Evolutionary conservation across 306 rosid species (phyloP).

Genomic region (Prunus dulcis): DNA sequence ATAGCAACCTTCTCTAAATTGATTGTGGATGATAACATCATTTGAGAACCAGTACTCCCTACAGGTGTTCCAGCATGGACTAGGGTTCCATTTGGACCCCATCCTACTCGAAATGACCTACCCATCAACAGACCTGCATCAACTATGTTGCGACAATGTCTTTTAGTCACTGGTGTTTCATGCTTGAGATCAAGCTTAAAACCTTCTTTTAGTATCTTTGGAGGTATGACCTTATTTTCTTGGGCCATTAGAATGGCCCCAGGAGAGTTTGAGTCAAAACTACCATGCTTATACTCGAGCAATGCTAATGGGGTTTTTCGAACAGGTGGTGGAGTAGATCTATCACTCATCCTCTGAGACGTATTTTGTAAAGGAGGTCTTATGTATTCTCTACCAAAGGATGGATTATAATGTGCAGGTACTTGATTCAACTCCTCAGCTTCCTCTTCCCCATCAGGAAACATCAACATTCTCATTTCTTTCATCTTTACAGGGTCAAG

Average conservation of each 20-base stretch:
- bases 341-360: slow-evolving; percentile 41
- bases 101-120: slow-evolving; percentile 90
- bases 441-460: slow-evolving; percentile 52
- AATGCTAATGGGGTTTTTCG: slow-evolving; percentile 87
- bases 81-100: slow-evolving; percentile 97
- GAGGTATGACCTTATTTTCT: slow-evolving; percentile 60
- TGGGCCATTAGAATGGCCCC: slow-evolving; percentile 84
- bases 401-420: slow-evolving; percentile 33
- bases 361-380: slow-evolving; percentile 50
- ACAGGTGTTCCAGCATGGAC: slow-evolving; percentile 75
- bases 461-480: slow-evolving; percentile 92
- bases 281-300: slow-evolving; percentile 78
- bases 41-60: slow-evolving; percentile 48
- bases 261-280: slow-evolving; percentile 61
- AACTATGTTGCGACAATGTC: slow-evolving; percentile 64
- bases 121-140: slow-evolving; percentile 99
- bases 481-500: slow-evolving; percentile 90
- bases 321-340: slow-evolving; percentile 50
- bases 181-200: slow-evolving; percentile 67
- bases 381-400: slow-evolving; percentile 44
- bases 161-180: slow-evolving; percentile 64
- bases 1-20: slow-evolving; percentile 84
- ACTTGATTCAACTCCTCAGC: slow-evolving; percentile 39
- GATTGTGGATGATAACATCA: slow-evolving; percentile 67
- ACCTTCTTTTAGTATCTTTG: slow-evolving; percentile 63